phyloP scores from a whole-genome alignment of 2,329 filamentous ascomycete genomes.

The Decorospora gaudefroyi region DNA sequence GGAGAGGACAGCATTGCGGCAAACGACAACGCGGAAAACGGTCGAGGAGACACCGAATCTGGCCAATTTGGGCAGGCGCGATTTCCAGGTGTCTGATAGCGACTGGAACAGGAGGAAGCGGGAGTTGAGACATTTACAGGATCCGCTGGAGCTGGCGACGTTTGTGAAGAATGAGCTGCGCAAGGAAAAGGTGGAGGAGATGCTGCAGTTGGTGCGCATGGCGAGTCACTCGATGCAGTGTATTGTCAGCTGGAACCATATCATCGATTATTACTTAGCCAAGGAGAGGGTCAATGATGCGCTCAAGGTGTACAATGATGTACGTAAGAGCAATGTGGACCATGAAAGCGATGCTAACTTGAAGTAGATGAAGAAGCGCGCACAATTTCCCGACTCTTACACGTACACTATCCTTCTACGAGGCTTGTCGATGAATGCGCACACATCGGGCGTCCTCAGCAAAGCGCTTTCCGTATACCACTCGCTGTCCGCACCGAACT shows the following conservation, averaged over 20 bases:
- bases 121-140: slow-evolving; percentile 66
- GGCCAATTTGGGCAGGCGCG: slow-evolving; percentile 34
- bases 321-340: slow-evolving; percentile 44
- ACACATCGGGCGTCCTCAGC: slow-evolving; percentile 63
- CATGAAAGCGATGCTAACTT: slow-evolving; percentile 16
- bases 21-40: slow-evolving; percentile 2
- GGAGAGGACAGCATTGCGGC: slow-evolving; percentile 26
- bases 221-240: slow-evolving; percentile 69
- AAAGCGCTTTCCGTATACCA: slow-evolving; percentile 78
- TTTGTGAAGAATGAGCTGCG: slow-evolving; percentile 66
- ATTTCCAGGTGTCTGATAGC: slow-evolving; percentile 29
- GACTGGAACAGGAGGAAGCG: slow-evolving; percentile 51
- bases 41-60: slow-evolving; percentile 22
- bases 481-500: slow-evolving; percentile 67
- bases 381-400: slow-evolving; percentile 74
- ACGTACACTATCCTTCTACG: slow-evolving; percentile 85
- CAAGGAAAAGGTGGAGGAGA: slow-evolving; percentile 66
- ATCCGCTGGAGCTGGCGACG: slow-evolving; percentile 73
- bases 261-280: slow-evolving; percentile 73
- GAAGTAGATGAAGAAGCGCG: slow-evolving; percentile 87
- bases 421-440: slow-evolving; percentile 67
- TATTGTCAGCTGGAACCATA: slow-evolving; percentile 83
- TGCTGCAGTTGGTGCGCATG: slow-evolving; percentile 67
- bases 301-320: slow-evolving; percentile 87
- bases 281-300: slow-evolving; percentile 65